Evolutionary conservation across 2,329 filamentous ascomycete genomes (phyloP).

Genomic region (Teratosphaeria zuluensis): DNA sequence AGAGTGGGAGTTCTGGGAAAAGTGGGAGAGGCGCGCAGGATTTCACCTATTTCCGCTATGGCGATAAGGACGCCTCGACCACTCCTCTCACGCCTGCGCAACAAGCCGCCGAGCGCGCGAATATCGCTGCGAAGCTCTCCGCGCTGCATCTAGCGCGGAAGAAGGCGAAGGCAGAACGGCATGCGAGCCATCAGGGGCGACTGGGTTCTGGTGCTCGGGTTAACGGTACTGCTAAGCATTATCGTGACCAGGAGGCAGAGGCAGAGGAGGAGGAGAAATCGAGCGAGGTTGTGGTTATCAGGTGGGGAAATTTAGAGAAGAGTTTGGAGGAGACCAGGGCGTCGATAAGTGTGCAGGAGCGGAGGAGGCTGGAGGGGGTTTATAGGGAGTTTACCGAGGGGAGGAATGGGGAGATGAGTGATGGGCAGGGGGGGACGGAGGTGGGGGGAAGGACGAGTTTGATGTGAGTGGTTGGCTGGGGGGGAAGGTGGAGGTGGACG

Average conservation of each 20-base stretch:
- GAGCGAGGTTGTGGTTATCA: conserved; percentile 62
- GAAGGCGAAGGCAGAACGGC: conserved; percentile 47
- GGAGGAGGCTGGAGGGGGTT: conserved; percentile 63
- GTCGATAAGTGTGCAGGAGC: conserved; percentile 74
- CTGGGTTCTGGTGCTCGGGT: conserved; percentile 3
- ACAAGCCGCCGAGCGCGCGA: conserved; percentile 57
- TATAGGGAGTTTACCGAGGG: conserved; percentile 90
- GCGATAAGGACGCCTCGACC: conserved; percentile 33
- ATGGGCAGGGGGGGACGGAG: conserved; percentile 83
- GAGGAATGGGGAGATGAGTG: conserved; percentile 88
- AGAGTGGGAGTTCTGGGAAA: conserved; percentile 6
- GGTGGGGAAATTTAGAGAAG: conserved; percentile 70
- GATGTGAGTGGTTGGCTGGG: conserved; percentile 51
- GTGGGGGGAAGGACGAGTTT: conserved; percentile 86
- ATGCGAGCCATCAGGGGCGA: conserved; percentile 9
- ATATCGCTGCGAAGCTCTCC: conserved; percentile 72
- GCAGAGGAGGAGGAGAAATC: background rate
- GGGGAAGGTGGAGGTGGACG: no score
- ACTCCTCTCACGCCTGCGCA: conserved; percentile 13
- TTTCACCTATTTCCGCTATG: conserved; percentile 74
- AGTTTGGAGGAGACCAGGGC: conserved; percentile 68
- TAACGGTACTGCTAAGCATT: conserved; percentile 2
- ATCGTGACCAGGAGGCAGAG: background rate
- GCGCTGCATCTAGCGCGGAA: conserved; percentile 64
- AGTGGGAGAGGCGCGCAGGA: conserved; percentile 6